Base-by-base conservation (phyloP, 2,329 filamentous ascomycete species). In the Trichoderma pleuroti region DNA sequence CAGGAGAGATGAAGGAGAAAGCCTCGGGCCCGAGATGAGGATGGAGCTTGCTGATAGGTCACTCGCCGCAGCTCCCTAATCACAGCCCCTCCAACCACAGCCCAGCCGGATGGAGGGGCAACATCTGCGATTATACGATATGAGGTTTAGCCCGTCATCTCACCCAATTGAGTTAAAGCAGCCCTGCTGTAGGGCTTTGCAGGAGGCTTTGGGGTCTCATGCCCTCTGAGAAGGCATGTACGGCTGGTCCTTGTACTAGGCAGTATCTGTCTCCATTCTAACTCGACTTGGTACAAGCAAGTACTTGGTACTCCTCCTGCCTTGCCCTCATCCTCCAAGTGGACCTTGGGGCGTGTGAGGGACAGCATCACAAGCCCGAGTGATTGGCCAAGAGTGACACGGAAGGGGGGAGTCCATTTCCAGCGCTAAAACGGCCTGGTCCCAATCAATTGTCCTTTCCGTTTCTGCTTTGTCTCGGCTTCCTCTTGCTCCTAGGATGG, bases 161-260 rank as follows among this genome's bases (percentile, higher is more conserved):
- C 49, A 57, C 63, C 63, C 63, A 42, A 66, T 57, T n/a, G 49
- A 68, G 65, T 46, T 68, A 68, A 49, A 46, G 65, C 65, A 68
- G 65, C 65, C 65, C 65, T 68, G 65, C 54, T 68, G 65, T 68
- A 68, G 65, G 65, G 65, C 65, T 68, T 46, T 57, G 63, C 49
- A 57, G 32, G 52, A 57, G 63, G 54, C 49, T 30, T 39, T 34
- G 28, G 14, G 63, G 36, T 54, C 24, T 68, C 64, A 42, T 59
- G 54, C 36, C n/a, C 56, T 42, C 32, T n/a, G 24, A 66, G 36
- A 36, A 42, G n/a, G n/a, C n/a, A n/a, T 24, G 56, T 30, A 59
- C 18, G 28, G 9, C 56, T 21, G 12, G 30, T 14, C 24, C 28
- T n/a, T 30, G 56, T 66, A 39, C 49, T 56, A 66, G 34, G 49